Evolutionary conservation across 2,329 filamentous ascomycete species (phyloP), one percentile per base, ranked within the genome.

Genomic region (Verticillium tricorpus): DNA sequence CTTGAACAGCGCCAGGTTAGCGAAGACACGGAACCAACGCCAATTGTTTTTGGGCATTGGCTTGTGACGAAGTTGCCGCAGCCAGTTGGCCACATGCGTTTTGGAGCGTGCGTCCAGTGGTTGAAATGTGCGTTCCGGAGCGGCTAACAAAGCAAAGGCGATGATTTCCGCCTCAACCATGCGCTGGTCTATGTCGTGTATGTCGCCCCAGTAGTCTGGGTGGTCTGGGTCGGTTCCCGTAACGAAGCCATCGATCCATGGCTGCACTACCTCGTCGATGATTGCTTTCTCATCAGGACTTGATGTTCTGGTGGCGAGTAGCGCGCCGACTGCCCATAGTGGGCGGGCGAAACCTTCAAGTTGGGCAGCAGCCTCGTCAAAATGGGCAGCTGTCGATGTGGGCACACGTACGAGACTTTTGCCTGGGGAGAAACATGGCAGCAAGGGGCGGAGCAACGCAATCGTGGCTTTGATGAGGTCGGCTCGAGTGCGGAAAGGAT

Each of bases 151-250:
- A 0, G 80, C 79, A 66, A 79, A 82, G 0, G 80, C 76, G 3
- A 84, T 74, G 31, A 80, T 79, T 65, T 84, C 82, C 50, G 80
- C 77, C 64, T 85, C 82, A 0, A 84, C 82, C 82, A 84, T 85
- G 2, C 80, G 69, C 65, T 85, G 82, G 57, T 84, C 81, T 22
- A 73, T 73, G 5, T 80, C 67, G 0, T 72, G 69, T 2, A 83
- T 74, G 1, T 72, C 68, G 0, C 80, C 81, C 82, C 82, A 84
- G 63, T 81, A 84, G 28, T 77, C 76, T 0, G 64, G 45, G 19
- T 73, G 67, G 0, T 62, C 45, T 0, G 75, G 75, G 22, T 78
- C 71, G 0, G 72, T 72, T 5, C 76, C 76, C 2, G 66, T 62
- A 0, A 63, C 60, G n/a, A 76, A 56, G 22, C 76, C 68, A 14